Evolutionary conservation across 768 basidiomycete genomes (phyloP), one percentile per base, ranked within the genome.

Genomic region (Omphalotus guepiniiformis): DNA sequence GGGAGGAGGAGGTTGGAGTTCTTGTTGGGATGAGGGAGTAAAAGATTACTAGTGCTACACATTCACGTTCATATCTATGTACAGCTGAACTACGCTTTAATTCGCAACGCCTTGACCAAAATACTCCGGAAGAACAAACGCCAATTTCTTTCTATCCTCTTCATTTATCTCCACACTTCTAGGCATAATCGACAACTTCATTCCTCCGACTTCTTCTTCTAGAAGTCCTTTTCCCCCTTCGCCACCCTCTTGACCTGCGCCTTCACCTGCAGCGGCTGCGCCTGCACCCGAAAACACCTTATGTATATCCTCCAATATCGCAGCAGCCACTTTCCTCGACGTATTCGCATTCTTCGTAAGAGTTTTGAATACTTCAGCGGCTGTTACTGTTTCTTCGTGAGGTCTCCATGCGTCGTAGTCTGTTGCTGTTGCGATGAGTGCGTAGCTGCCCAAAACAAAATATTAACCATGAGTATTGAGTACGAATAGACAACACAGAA

Each of bases 331-430:
- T 46, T 79, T 76, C 42, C 91, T 83, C 13, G 91, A 85, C 9
- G 86, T 86, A n/a, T 83, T 78, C 2, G 93, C 92, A 62, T 99
- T 99, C 19, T 78, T 75, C 42, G 82, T 75, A 30, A 98, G 80
- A 1, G 89, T 93, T 64, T 89, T 86, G 74, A 93, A 76, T 23
- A 98, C 92, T 56, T 96, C 90, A 3, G 88, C 84, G 3, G 91
- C 83, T 1, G 95, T 97, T 46, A 98, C 95, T 4, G 85, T 75
- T 9, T 79, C 86, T 22, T 82, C 78, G 27, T 85, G 76, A 3
- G 82, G 82, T 25, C 94, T 72, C 94, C 94, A 99, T 1, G 93
- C 85, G 65, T 98, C 95, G 64, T 95, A 97, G 69, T 98, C 94
- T 3, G 95, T 98, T 19, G 85, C 77, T 1, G 87, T 90, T 15